Evolutionary conservation across 164 flowering plant genomes (phyloP).

Genomic region (Annona cherimola): DNA sequence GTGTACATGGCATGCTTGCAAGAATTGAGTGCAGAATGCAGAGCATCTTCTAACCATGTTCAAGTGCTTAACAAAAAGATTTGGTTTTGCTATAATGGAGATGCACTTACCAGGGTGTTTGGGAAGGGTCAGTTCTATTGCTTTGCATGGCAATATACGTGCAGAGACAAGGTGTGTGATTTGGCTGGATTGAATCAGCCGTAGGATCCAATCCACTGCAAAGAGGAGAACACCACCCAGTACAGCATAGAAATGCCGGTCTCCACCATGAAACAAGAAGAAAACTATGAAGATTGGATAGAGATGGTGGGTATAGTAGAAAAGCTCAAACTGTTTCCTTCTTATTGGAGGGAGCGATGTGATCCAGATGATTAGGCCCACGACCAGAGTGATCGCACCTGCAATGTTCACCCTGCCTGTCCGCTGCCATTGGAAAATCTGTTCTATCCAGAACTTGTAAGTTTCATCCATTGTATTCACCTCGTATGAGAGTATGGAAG

Average conservation of each 20-base stretch:
- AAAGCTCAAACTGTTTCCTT: conserved; percentile 58
- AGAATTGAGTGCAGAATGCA: too few species aligned
- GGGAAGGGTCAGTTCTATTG: conserved; percentile 60
- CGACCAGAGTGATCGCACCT: conserved; percentile 56
- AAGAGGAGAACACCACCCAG: conserved; percentile 73
- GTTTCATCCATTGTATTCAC: too few species aligned
- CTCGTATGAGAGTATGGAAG: too few species aligned
- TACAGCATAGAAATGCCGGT: conserved; percentile 72
- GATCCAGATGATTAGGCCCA: conserved; percentile 67
- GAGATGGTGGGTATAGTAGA: conserved; percentile 80
- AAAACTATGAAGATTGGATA: conserved; percentile 57
- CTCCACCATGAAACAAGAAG: conserved; percentile 83
- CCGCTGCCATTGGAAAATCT: conserved; percentile 78
- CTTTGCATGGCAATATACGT: conserved; percentile 53
- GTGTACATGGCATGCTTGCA: too few species aligned
- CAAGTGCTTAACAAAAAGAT: too few species aligned
- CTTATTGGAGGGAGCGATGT: conserved; percentile 79
- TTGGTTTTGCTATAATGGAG: too few species aligned
- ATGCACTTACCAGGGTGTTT: conserved; percentile 53
- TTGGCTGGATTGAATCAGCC: conserved; percentile 62
- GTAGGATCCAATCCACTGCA: conserved; percentile 71
- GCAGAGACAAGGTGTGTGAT: conserved; percentile 58
- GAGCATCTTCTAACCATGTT: too few species aligned
- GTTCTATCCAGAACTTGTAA: neutral
- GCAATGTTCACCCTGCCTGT: conserved; percentile 79